phyloP scores from a whole-genome alignment of 2,329 filamentous ascomycete species.

The Trichoderma sp. region DNA sequence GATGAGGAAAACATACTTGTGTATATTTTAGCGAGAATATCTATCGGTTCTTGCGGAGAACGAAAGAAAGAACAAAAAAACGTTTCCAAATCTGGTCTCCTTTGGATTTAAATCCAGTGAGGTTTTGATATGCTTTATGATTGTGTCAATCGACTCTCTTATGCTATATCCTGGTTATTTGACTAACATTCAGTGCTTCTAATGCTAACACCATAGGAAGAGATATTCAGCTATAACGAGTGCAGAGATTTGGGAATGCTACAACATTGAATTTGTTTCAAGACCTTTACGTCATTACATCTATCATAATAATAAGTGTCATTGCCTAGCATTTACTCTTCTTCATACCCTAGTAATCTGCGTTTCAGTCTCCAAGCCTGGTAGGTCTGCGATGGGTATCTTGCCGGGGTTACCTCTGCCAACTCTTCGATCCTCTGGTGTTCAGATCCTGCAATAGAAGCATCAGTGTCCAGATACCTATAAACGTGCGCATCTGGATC shows the following conservation, averaged over 20 bases:
- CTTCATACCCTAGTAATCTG: background rate
- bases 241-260: background rate
- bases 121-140: background rate
- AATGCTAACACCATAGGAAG: background rate
- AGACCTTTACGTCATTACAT: background rate
- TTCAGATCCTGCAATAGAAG: background rate
- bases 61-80: background rate
- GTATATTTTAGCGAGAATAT: slow-evolving; percentile 22
- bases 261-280: background rate
- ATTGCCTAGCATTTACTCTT: background rate
- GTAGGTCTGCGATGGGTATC: background rate
- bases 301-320: rapidly evolving
- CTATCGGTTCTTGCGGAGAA: slow-evolving; percentile 1
- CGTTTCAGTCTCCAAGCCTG: background rate
- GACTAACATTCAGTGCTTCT: no score
- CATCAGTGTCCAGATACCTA: background rate
- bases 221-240: background rate
- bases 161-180: no score
- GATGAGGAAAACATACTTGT: background rate
- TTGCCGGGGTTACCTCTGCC: background rate
- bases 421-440: background rate
- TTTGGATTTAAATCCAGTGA: background rate
- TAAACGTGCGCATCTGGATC: background rate
- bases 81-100: background rate
- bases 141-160: background rate